Evolutionary conservation across 179 eudicot genomes (phyloP).

Genomic region (Camellia oleifera): DNA sequence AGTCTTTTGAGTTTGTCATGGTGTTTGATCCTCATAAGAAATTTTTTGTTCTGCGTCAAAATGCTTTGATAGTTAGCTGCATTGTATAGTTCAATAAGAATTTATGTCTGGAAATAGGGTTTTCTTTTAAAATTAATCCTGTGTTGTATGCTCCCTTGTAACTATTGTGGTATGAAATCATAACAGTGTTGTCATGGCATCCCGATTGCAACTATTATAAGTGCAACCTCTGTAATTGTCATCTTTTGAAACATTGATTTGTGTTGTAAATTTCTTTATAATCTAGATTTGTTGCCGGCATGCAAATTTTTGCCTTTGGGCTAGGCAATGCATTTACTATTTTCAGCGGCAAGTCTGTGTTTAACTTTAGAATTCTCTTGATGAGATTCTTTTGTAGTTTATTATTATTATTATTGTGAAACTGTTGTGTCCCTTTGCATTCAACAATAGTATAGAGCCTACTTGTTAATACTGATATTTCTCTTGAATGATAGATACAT

Average conservation of each 20-base stretch:
- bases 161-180: not conserved
- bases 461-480: not conserved
- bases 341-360: not conserved
- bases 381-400: not conserved
- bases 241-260: not conserved
- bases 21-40: not conserved
- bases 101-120: not conserved
- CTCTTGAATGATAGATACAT: slow-evolving; percentile 58
- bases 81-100: not conserved
- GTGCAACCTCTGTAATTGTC: not conserved
- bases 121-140: not conserved
- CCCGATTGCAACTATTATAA: not conserved
- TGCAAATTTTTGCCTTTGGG: not conserved
- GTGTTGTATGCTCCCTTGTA: not conserved
- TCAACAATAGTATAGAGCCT: not conserved
- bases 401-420: too few relatives aligned
- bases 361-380: not conserved
- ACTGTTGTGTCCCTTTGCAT: not conserved
- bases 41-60: not conserved
- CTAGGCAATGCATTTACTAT: not conserved
- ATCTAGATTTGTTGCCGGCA: not conserved
- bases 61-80: not conserved
- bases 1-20: not conserved
- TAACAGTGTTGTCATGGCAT: not conserved
- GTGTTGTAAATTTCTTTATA: not conserved